Conservation (phyloP, 2,329 filamentous ascomycete genomes). For the Cucurbitaria berberidis region DNA sequence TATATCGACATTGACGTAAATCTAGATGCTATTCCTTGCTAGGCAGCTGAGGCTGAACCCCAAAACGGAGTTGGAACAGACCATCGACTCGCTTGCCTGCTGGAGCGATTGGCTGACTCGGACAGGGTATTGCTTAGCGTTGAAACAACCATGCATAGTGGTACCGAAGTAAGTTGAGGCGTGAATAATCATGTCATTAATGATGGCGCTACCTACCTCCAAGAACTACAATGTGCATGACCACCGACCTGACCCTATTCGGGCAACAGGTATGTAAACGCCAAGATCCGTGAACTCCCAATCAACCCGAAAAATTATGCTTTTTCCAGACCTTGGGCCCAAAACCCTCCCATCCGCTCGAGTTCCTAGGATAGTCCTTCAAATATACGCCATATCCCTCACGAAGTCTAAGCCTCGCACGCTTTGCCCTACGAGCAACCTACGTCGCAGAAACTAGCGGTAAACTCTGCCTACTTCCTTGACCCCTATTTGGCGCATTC, state of each 20-base stretch:
- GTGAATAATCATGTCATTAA: not conserved
- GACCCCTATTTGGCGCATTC: constrained; percentile 14
- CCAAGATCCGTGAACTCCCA: constrained; percentile 1
- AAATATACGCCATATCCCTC: no score
- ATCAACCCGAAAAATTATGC: not conserved
- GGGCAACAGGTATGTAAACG: constrained; percentile 10
- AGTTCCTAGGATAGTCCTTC: not conserved
- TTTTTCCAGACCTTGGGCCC: not conserved
- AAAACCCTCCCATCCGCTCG: not conserved
- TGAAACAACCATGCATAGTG: no score
- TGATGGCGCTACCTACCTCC: not conserved
- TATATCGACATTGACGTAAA: not conserved
- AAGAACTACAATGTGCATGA: not conserved
- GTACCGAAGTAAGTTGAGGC: no score
- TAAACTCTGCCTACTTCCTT: constrained; percentile 26
- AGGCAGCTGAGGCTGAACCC: not conserved
- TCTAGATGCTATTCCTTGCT: not conserved
- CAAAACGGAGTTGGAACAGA: not conserved
- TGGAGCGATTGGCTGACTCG: not conserved
- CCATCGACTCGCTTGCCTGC: not conserved
- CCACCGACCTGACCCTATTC: constrained; percentile 9
- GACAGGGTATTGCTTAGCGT: not conserved
- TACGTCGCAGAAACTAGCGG: constrained; percentile 40
- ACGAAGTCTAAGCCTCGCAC: not conserved
- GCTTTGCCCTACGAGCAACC: constrained; percentile 2